These are phyloP conservation scores for Saccharomycopsis sp. DNA, from an alignment of 805 yeast species.

Conservation along the genomic window DNA sequence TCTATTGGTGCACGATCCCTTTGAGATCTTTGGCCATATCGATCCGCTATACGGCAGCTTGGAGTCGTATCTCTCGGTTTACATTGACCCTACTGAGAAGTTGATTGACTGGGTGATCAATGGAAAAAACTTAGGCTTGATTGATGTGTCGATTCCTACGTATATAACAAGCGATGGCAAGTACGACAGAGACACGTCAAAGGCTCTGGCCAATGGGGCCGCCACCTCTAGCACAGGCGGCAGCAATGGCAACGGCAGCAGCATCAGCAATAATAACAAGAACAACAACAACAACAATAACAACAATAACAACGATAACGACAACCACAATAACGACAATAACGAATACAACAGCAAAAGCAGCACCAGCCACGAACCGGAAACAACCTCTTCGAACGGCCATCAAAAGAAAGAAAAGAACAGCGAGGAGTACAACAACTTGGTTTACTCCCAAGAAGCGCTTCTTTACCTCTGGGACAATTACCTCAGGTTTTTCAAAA, in stretches of 20 bases:
- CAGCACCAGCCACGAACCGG: neutral
- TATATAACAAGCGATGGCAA: slow-evolving; percentile 29
- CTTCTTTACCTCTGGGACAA: slow-evolving; percentile 84
- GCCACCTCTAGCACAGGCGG: neutral
- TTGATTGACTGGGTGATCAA: slow-evolving; percentile 59
- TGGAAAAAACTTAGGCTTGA: slow-evolving; percentile 57
- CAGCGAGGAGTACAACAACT: slow-evolving; percentile 19
- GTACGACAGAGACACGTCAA: neutral
- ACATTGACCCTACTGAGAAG: slow-evolving; percentile 64
- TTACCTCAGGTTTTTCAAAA: slow-evolving; percentile 62
- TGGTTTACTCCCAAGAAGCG: slow-evolving; percentile 54
- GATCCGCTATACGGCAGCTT: slow-evolving; percentile 75
- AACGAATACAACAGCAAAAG: too few species aligned
- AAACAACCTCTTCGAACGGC: neutral
- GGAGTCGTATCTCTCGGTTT: slow-evolving; percentile 60
- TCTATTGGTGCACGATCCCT: slow-evolving; percentile 79
- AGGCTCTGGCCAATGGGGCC: neutral
- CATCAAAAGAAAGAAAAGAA: slow-evolving; percentile 8
- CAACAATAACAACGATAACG: too few species aligned
- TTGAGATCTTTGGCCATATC: slow-evolving; percentile 82
- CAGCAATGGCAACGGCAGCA: too few species aligned
- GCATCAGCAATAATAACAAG: too few species aligned
- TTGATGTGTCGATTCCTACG: slow-evolving; percentile 77
- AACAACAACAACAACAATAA: too few species aligned
- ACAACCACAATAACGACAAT: too few species aligned